A percentile compares a stretch with the other conserved stretches of the same genome.
Conservation (phyloP, 108 stramenopile species). For the Nannochloropsis granulata region DNA sequence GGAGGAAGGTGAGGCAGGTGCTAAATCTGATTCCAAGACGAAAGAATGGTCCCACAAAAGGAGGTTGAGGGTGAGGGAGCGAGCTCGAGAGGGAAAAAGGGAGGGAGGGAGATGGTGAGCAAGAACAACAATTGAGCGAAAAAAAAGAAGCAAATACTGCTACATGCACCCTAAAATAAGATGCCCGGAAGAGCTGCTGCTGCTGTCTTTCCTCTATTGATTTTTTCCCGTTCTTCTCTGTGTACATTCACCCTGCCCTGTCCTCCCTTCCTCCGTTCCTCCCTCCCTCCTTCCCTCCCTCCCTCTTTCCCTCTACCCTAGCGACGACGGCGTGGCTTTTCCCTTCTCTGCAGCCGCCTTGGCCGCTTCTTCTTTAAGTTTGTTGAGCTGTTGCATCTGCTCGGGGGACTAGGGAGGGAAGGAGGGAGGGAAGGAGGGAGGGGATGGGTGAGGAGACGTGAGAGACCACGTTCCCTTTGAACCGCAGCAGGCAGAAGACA, state of each 20-base stretch:
- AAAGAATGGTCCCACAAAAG: too few relatives aligned
- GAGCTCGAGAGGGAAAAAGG: too few relatives aligned
- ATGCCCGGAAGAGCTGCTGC: too few relatives aligned
- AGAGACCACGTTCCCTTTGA: too few relatives aligned
- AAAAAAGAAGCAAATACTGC: too few relatives aligned
- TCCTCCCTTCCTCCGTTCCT: neutral
- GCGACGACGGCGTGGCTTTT: neutral
- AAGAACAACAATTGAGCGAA: too few relatives aligned
- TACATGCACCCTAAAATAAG: too few relatives aligned
- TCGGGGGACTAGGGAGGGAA: neutral
- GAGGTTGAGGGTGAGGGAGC: too few relatives aligned
- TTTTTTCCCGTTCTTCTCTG: neutral
- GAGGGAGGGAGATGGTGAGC: too few relatives aligned
- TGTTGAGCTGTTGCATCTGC: too few relatives aligned
- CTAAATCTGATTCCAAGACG: too few relatives aligned
- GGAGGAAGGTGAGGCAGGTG: too few relatives aligned
- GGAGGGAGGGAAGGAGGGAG: neutral
- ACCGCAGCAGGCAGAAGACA: neutral
- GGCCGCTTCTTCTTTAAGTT: neutral
- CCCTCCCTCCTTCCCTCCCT: neutral
- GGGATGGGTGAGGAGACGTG: neutral
- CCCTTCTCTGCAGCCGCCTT: neutral
- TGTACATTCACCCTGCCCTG: neutral
- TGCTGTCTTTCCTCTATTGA: neutral
- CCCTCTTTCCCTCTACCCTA: neutral